phyloP scores from a whole-genome alignment of 1,139 yeast species.

The Magnusiomyces tetraspermus region DNA sequence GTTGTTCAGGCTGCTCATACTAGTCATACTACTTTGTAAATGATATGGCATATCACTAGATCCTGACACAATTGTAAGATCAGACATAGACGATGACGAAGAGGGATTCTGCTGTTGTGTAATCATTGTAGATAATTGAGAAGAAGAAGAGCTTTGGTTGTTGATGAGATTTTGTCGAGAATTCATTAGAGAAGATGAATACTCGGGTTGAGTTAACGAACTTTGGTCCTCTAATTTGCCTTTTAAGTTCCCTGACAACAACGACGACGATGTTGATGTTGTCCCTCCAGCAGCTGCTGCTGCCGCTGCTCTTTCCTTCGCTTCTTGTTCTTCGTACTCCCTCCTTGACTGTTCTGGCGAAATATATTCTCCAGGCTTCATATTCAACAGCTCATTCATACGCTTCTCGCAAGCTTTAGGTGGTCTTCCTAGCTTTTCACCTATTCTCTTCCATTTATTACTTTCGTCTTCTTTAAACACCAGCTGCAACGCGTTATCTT shows the following conservation, averaged over 20 bases:
- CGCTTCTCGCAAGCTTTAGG: conserved; percentile 27
- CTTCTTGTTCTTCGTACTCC: conserved; percentile 10
- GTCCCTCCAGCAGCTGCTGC: background rate
- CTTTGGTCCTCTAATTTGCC: too few species aligned
- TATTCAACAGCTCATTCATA: conserved; percentile 15
- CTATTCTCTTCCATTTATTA: conserved; percentile 26
- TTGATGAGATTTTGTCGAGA: too few species aligned
- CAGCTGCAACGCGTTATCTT: conserved; percentile 23
- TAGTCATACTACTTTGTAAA: too few species aligned
- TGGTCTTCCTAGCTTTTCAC: conserved; percentile 26
- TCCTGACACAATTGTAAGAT: too few species aligned
- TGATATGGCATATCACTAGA: too few species aligned
- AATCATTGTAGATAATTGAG: too few species aligned
- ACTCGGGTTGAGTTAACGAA: background rate
- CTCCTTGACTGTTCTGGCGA: conserved; percentile 12
- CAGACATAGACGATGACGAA: too few species aligned
- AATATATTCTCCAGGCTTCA: conserved; percentile 12
- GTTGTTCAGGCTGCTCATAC: too few species aligned
- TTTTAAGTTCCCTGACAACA: too few species aligned
- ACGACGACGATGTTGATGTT: background rate
- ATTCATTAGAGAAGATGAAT: too few species aligned
- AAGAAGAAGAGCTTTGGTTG: too few species aligned
- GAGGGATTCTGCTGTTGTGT: too few species aligned
- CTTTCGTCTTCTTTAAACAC: conserved; percentile 25
- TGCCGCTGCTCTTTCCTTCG: background rate